Base-by-base conservation (phyloP, 805 yeast species). In the Ascoidea asiatica region DNA sequence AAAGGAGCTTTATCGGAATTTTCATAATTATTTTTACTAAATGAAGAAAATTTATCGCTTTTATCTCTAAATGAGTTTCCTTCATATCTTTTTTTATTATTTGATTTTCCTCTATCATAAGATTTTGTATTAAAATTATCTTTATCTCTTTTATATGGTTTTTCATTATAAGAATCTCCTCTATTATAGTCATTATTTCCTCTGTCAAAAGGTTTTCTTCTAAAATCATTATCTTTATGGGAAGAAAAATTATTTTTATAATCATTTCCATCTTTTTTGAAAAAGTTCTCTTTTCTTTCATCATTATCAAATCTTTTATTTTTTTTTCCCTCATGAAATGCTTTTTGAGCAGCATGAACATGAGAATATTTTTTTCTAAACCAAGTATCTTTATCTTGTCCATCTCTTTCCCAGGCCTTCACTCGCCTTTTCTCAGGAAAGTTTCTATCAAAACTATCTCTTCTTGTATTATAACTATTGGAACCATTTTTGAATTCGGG, bases 361-460 rank as follows among this genome's bases (percentile, higher is more conserved):
- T 79, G 82, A 1, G 83, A 82, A 56, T 70, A 81, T 53, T 76
- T 79, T 43, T 69, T 66, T 40, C 65, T 67, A 62, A 81, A 82
- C 65, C 70, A 82, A 3, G 67, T 59, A 29, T 77, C 86, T 53
- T 81, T 81, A 46, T 70, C 70, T 59, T 72, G 72, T 18, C 79
- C 79, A 44, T 65, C 74, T 47, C 59, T 58, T 53, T 77, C 81
- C 90, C 90, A 82, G 0, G 87, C 82, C 53, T 81, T 82, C 33
- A 51, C 49, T 38, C 59, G 53, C 13, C 54, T 56, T 18, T 61
- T 48, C 11, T 13, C 33, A 5, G 42, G 42, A 18, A 40, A 40
- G 13, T 20, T 20, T 40, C 18, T 40, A 2, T 40, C 42, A 40
- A 40, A 40, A n/a, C 20, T 38, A 8, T 18, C 19, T n/a, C 40